phyloP scores from a whole-genome alignment of 441 rosid species.

The Mallotus japonicus region DNA sequence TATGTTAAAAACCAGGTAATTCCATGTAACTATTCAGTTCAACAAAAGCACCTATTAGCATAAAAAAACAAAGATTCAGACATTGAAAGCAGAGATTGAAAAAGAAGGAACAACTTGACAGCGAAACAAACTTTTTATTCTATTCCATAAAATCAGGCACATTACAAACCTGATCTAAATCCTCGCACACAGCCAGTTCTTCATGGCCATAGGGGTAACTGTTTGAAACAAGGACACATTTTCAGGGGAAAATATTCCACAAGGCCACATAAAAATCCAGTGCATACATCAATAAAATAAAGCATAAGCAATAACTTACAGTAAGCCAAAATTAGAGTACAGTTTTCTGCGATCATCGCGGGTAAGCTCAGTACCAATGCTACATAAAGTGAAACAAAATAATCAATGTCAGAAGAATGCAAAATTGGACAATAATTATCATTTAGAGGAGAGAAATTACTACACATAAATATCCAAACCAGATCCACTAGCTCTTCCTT shows the following conservation, averaged over 20 bases:
- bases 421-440: background rate
- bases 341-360: constrained; percentile 93
- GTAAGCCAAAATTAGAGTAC: constrained; percentile 90
- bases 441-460: background rate
- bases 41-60: background rate
- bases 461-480: background rate
- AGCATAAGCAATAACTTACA: constrained; percentile 47
- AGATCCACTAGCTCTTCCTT: background rate
- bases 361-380: constrained; percentile 98
- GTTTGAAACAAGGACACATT: constrained; percentile 20
- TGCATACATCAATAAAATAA: background rate
- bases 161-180: constrained; percentile 78
- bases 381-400: constrained; percentile 21
- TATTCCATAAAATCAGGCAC: background rate
- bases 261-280: constrained; percentile 2
- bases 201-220: constrained; percentile 97
- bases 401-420: constrained; percentile 8
- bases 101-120: background rate
- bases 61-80: background rate
- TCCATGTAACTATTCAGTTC: background rate
- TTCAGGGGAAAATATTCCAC: constrained; percentile 13
- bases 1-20: background rate
- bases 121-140: background rate
- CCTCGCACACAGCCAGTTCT: constrained; percentile 94
- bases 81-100: background rate